Evolutionary conservation across 306 rosid genomes (phyloP).

Genomic region (Datisca glomerata): DNA sequence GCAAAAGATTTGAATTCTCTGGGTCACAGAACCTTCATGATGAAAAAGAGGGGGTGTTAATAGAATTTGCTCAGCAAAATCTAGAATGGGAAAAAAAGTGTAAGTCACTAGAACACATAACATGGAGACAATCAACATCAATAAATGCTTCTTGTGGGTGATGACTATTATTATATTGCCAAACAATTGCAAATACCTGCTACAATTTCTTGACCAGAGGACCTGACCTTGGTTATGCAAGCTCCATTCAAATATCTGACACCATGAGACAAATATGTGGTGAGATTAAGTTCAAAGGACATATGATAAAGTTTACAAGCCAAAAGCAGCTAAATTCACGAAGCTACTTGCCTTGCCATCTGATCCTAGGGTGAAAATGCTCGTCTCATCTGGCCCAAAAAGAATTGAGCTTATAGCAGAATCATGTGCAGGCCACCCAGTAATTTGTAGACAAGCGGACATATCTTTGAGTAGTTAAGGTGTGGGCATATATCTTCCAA

Average conservation of each 20-base stretch:
- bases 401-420: conserved; percentile 82
- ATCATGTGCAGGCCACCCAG: conserved; percentile 99
- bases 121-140: too few relatives aligned
- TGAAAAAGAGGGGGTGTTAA: too few relatives aligned
- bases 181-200: conserved; percentile 37
- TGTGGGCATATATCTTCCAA: conserved; percentile 1
- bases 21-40: conserved; percentile 55
- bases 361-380: conserved; percentile 85
- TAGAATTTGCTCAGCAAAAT: too few relatives aligned
- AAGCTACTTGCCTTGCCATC: conserved; percentile 73
- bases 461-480: conserved; percentile 76
- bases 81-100: too few relatives aligned
- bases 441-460: conserved; percentile 93
- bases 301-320: conserved; percentile 1
- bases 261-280: conserved; percentile 3
- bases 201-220: conserved; percentile 80
- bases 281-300: neutral
- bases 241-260: conserved; percentile 94
- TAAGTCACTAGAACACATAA: too few relatives aligned
- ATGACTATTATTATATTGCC: conserved; percentile 6
- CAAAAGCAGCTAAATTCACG: neutral
- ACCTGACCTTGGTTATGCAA: conserved; percentile 94
- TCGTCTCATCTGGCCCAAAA: conserved; percentile 96
- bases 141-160: too few relatives aligned
- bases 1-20: conserved; percentile 35